Evolutionary conservation across 768 basidiomycete genomes (phyloP).

Genomic region (Aureoboletus auriporus): DNA sequence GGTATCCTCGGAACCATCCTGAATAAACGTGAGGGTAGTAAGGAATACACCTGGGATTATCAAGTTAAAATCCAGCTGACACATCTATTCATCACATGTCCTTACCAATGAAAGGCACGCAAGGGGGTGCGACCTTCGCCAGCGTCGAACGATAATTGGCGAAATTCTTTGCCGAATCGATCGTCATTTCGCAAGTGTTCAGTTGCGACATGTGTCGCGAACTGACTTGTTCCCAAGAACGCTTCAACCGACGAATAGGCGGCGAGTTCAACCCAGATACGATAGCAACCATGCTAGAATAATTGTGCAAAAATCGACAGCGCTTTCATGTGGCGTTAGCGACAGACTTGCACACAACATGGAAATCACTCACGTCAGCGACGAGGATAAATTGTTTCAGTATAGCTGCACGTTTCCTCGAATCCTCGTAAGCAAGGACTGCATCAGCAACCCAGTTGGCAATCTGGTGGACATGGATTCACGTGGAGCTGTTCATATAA

Average conservation of each 20-base stretch:
- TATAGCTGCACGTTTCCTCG: conserved; percentile 71
- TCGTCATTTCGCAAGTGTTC: conserved; percentile 78
- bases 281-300: conserved; percentile 95
- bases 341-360: not conserved
- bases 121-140: conserved; percentile 81
- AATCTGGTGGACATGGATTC: conserved; percentile 47
- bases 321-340: conserved; percentile 48
- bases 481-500: not conserved
- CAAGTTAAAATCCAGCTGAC: conserved; percentile 1
- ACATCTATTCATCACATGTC: not conserved
- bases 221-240: conserved; percentile 89
- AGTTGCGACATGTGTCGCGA: conserved; percentile 71
- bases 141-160: conserved; percentile 85
- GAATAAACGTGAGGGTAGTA: conserved; percentile 95
- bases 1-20: conserved; percentile 90
- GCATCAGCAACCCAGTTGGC: conserved; percentile 90
- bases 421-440: conserved; percentile 77
- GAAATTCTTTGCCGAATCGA: conserved; percentile 93
- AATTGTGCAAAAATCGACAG: conserved; percentile 86
- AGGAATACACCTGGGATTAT: conserved; percentile 78
- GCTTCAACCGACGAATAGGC: conserved; percentile 86
- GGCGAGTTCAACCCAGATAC: conserved; percentile 93
- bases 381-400: conserved; percentile 90
- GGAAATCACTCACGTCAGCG: conserved; percentile 70
- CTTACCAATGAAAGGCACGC: conserved; percentile 94